Evolutionary conservation across 1,284 basidiomycete species (phyloP).

Genomic region (Boletus austroedulis): DNA sequence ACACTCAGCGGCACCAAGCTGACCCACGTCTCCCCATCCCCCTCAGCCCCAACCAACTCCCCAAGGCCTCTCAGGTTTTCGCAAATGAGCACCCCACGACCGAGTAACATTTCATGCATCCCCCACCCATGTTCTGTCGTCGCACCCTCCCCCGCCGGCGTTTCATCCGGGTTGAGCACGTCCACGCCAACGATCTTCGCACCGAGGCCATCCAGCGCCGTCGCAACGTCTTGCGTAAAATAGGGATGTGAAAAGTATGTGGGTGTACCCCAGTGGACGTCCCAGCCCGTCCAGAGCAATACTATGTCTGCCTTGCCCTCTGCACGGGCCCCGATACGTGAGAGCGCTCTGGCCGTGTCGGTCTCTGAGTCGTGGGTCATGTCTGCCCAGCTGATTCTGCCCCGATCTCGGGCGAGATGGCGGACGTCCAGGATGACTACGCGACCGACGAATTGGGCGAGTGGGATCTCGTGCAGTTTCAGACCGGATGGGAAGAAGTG

Average conservation of each 20-base stretch:
- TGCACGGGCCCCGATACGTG: slow-evolving; percentile 27
- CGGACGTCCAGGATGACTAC: slow-evolving; percentile 50
- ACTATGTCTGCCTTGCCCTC: slow-evolving; percentile 43
- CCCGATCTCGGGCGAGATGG: slow-evolving; percentile 38
- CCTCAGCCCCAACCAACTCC: slow-evolving; percentile 29
- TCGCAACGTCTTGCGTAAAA: slow-evolving; percentile 51
- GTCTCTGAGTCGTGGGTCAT: slow-evolving; percentile 2
- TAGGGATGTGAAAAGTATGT: slow-evolving; percentile 63
- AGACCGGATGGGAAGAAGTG: slow-evolving; percentile 58
- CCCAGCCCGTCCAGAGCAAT: slow-evolving; percentile 62
- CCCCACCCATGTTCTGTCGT: slow-evolving; percentile 28
- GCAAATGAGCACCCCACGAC: slow-evolving; percentile 57
- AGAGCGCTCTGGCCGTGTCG: not conserved
- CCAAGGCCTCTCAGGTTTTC: slow-evolving; percentile 61
- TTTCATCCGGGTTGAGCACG: slow-evolving; percentile 64
- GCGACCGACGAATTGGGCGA: slow-evolving; percentile 49
- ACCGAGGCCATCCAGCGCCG: slow-evolving; percentile 47
- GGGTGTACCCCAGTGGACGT: slow-evolving; percentile 47
- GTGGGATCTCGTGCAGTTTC: slow-evolving; percentile 55
- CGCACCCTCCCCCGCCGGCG: slow-evolving; percentile 29
- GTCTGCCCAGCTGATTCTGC: slow-evolving; percentile 53
- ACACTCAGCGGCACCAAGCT: slow-evolving; percentile 58
- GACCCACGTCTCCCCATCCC: slow-evolving; percentile 41
- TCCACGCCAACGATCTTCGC: slow-evolving; percentile 59
- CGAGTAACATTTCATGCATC: slow-evolving; percentile 57